Conservation (phyloP, 2,329 filamentous ascomycete species). For the Penicillium palitans region DNA sequence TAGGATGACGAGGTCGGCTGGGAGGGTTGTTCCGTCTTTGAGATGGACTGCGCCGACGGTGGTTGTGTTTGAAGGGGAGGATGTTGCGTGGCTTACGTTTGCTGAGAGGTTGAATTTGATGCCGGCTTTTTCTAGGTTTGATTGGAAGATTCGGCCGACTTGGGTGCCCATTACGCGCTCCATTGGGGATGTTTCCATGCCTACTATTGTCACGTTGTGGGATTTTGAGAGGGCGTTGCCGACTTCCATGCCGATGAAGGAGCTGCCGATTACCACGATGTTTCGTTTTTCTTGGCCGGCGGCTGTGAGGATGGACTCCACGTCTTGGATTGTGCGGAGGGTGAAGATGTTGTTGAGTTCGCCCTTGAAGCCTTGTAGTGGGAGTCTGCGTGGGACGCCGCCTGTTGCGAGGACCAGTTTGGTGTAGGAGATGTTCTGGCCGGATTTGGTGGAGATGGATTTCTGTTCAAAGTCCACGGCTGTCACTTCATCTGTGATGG, state of each 20-base stretch:
- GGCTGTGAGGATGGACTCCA: conserved; percentile 72
- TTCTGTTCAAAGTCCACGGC: conserved; percentile 74
- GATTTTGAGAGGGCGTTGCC: conserved; percentile 76
- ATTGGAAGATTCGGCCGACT: conserved; percentile 78
- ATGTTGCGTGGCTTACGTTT: conserved; percentile 76
- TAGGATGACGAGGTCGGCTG: conserved; percentile 86
- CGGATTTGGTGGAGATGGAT: conserved; percentile 71
- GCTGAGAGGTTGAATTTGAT: conserved; percentile 85
- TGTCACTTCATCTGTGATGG: conserved; percentile 63
- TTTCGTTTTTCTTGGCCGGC: conserved; percentile 80
- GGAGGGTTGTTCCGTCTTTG: conserved; percentile 80
- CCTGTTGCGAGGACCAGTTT: conserved; percentile 92
- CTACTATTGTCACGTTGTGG: conserved; percentile 82
- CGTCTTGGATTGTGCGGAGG: conserved; percentile 74
- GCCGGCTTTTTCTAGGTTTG: conserved; percentile 76
- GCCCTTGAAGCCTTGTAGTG: conserved; percentile 76
- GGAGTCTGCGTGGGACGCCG: conserved; percentile 72
- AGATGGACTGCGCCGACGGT: conserved; percentile 79
- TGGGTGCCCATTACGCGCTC: conserved; percentile 80
- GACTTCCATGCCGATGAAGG: conserved; percentile 98
- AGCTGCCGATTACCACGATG: conserved; percentile 86
- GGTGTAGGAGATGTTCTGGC: conserved; percentile 71
- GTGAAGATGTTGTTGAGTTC: conserved; percentile 84
- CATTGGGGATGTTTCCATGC: conserved; percentile 82
- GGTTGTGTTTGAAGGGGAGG: conserved; percentile 65